These are phyloP conservation scores for Exophiala mesophila DNA, from an alignment of 2,329 filamentous ascomycete species.

Conservation along the genomic window DNA sequence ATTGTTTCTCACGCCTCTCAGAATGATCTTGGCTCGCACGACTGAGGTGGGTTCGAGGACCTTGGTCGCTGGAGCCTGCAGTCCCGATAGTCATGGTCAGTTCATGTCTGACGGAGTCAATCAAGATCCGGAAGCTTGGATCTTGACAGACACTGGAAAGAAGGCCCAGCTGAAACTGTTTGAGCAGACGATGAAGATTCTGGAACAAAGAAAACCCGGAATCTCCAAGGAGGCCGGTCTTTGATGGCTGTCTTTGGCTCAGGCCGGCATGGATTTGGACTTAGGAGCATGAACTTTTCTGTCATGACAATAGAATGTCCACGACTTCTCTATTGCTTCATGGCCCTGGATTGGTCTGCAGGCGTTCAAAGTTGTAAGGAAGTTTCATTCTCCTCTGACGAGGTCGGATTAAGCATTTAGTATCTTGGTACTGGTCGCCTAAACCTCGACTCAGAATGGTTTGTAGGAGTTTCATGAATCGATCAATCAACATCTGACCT, in stretches of 20 bases:
- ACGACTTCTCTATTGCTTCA: too few species aligned
- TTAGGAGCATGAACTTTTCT: too few species aligned
- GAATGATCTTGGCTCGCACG: conserved; percentile 16
- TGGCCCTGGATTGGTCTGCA: too few species aligned
- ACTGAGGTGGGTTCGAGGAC: conserved; percentile 24
- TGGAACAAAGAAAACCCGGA: conserved; percentile 41
- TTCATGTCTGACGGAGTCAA: conserved; percentile 20
- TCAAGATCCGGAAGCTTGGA: conserved; percentile 31
- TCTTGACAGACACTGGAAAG: conserved; percentile 36
- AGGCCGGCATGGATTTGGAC: too few species aligned
- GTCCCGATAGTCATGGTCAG: conserved; percentile 12
- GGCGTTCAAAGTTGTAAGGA: too few species aligned
- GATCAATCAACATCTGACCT: too few species aligned
- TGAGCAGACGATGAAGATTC: conserved; percentile 38
- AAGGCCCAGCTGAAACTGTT: conserved; percentile 38
- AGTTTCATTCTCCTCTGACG: too few species aligned
- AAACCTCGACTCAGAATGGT: too few species aligned
- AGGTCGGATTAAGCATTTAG: too few species aligned
- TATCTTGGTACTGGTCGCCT: too few species aligned
- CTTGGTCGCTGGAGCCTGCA: conserved; percentile 21
- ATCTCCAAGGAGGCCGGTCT: conserved; percentile 11
- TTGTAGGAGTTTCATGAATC: too few species aligned
- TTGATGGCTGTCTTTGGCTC: conserved; percentile 1
- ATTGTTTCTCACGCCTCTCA: conserved; percentile 5
- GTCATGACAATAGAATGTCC: too few species aligned